Conservation (phyloP, 2,329 filamentous ascomycete species). For the Colletotrichum sp. region DNA sequence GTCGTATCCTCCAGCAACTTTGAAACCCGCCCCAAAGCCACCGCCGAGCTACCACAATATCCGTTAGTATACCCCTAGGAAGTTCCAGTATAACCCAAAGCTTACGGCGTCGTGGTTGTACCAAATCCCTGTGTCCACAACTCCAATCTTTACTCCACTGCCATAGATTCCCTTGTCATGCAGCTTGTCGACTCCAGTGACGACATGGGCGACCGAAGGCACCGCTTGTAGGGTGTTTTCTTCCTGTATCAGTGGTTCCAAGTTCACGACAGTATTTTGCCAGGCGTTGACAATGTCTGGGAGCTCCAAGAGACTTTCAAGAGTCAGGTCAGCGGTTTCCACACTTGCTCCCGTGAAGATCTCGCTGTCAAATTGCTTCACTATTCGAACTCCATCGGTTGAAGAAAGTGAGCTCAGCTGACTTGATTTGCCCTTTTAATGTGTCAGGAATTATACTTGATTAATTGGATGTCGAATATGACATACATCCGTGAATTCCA, state of each 20-base stretch:
- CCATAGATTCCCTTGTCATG: conserved; percentile 40
- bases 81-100: fast-evolving
- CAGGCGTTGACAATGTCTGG: conserved; percentile 41
- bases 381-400: not conserved
- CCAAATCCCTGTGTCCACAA: conserved; percentile 44
- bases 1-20: conserved; percentile 26
- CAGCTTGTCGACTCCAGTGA: conserved; percentile 42
- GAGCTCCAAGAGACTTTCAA: conserved; percentile 33
- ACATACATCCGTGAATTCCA: conserved; percentile 14
- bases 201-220: conserved; percentile 29
- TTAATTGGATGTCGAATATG: too few relatives aligned
- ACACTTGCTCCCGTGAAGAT: conserved; percentile 38
- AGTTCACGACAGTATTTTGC: conserved; percentile 21
- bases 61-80: not conserved
- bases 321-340: conserved; percentile 33
- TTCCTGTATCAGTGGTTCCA: not conserved
- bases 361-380: conserved; percentile 23
- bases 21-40: conserved; percentile 17
- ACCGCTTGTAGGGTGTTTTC: not conserved
- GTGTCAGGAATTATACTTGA: not conserved
- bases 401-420: not conserved
- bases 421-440: not conserved
- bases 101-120: conserved; percentile 41
- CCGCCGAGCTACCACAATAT: conserved; percentile 10
- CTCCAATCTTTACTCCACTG: conserved; percentile 39